Base-by-base conservation (phyloP, 352 stramenopile genomes). In the Phytophthora tentaculata region DNA sequence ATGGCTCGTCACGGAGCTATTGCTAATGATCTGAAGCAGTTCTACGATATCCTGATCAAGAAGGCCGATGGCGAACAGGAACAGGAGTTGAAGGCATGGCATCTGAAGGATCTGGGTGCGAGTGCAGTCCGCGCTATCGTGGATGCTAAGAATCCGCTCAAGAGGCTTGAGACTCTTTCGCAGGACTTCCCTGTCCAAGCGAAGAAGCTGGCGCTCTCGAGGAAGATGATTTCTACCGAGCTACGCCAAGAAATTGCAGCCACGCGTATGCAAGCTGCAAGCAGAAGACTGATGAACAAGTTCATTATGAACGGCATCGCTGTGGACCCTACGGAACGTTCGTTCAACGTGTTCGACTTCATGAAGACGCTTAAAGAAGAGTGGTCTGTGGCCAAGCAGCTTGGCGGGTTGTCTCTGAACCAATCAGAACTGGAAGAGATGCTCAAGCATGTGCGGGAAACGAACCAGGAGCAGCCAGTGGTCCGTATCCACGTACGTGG, bases 291-390 rank as follows among this genome's bases (percentile, higher is more conserved):
- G 1, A 76, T 80, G 24, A 84, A 93, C 71, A 84, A 84, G 22
- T 84, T 98, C 10, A 77, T 97, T 26, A 56, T 98, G 61, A 98
- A 98, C 56, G 94, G 92, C 19, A 91, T 94, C 49, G 63, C 73
- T 10, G 66, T 98, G 9, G 84, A 97, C 54, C 79, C 92, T 10
- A 89, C 77, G 55, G 81, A 91, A 52, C 76, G 79, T 2, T 96
- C 89, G 8, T 98, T 98, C 67, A 98, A 98, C 74, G 76, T 96
- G 17, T 98, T 98, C 50, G 81, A 97, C 58, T 92, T 98, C 19
- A 80, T 97, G 69, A 82, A 80, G 28, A 83, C 72, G 8, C 58
- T 98, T 17, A 90, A 92, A 55, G 76, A 81, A 12, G 90, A 97
- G 56, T 90, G 83, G 83, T 89, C 80, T 3, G 73, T 93, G 26